Base-by-base conservation (phyloP, 257 asterid species). In the Solanum commersonii region DNA sequence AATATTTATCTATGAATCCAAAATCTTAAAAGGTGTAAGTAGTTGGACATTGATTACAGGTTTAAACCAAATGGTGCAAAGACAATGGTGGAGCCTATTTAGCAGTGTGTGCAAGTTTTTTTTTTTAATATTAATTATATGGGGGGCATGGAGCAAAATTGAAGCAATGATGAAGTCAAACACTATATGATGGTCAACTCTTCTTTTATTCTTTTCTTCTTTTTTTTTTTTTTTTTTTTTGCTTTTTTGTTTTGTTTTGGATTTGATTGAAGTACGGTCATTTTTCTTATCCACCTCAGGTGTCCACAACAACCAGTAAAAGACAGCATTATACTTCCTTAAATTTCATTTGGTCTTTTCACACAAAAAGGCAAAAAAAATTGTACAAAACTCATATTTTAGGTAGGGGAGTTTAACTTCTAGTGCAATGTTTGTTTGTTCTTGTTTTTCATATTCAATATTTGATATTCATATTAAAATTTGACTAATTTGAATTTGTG, bases 181-280 rank as follows among this genome's bases (percentile, higher is more conserved):
- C 89, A 83, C 49, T 25, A 85, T 25, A 5, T 42, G 9, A 13
- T 81, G 88, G 90, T 87, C 90, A 89, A 87, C 84, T 40, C 84
- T 81, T 86, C 14, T 40, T 15, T 60, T 78, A 35, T 40, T 27
- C 3, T 34, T 84, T 60, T 38, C 42, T 38, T 38, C 84, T 78
- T 86, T 4, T 38, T 20, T 71, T 77, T 8, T 38, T 22, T 40
- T 22, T 2, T 35, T 4, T 63, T 38, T 37, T n/a, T 77, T 77
- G n/a, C n/a, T 25, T 25, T 44, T 44, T 15, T 15, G 40, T 44
- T 46, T 81, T 46, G 5, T 81, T 81, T 15, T 46, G 85, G 68
- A 9, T 29, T 81, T 81, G 67, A 44, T 81, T 8, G 68, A 5
- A 81, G 40, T 46, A 20, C 46, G 65, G 85, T 27, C 68, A 46